phyloP scores from a whole-genome alignment of 768 basidiomycete genomes.

The Trametopsis cervina region DNA sequence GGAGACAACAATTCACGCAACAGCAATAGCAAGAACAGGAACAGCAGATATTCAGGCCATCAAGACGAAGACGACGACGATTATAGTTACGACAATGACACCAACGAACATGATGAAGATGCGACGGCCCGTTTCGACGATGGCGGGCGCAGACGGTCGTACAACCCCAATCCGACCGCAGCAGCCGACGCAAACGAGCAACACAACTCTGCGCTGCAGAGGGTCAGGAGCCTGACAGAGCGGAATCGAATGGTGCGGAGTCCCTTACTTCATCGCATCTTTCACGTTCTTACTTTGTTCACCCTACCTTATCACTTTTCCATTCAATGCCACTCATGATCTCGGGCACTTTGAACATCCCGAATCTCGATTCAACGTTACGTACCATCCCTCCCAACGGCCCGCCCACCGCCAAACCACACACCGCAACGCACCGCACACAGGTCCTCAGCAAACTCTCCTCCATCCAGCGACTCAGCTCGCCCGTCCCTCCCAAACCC shows the following conservation, averaged over 20 bases:
- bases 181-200: conserved; percentile 32
- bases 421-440: too few species aligned
- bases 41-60: conserved; percentile 19
- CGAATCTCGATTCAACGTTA: too few species aligned
- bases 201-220: conserved; percentile 54
- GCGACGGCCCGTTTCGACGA: conserved; percentile 42
- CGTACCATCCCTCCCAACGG: too few species aligned
- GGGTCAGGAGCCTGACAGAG: conserved; percentile 63
- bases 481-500: conserved; percentile 41
- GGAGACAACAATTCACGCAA: conserved; percentile 29
- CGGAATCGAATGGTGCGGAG: conserved; percentile 66
- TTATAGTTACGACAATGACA: conserved; percentile 20
- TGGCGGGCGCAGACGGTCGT: conserved; percentile 24
- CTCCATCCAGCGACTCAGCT: conserved; percentile 45
- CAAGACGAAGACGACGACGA: conserved; percentile 43
- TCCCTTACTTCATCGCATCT: conserved; percentile 17
- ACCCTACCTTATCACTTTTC: too few species aligned
- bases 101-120: conserved; percentile 53
- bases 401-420: too few species aligned
- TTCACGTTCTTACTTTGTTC: too few species aligned
- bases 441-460: conserved; percentile 69
- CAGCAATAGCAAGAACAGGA: conserved; percentile 20
- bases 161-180: conserved; percentile 10
- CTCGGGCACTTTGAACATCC: too few species aligned
- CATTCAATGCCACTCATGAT: too few species aligned